Base-by-base conservation (phyloP, 1,284 basidiomycete genomes). In the Ganoderma sinense region DNA sequence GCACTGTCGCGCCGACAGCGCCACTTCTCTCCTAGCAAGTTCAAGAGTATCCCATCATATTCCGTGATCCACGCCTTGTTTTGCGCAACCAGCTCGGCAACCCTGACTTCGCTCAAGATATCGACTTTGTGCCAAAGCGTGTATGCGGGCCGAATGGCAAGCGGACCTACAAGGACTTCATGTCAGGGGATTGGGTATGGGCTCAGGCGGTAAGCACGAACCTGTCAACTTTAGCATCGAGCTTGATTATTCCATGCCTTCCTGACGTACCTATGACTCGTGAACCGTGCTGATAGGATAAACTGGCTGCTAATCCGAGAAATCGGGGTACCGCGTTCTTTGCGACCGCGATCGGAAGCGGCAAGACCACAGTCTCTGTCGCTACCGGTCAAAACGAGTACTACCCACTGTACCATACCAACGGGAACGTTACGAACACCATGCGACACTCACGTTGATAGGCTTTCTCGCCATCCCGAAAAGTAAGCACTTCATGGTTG, bases 331-430 rank as follows among this genome's bases (percentile, higher is more conserved):
- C 72, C 0, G 73, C 73, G 66, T 66, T 77, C 8, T 39, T 56
- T 2, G 71, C 75, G 1, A 48, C 75, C 13, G 61, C 75, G 31
- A 55, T 69, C 0, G 75, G 76, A 1, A 65, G 65, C 10, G 75
- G 77, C 69, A 76, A 76, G 70, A 77, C 75, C 0, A 76, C 73
- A 0, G 73, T 76, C 0, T 75, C 76, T 0, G 69, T 76, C 11
- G 73, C 67, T 0, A 78, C 76, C 0, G 72, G 77, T 0, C 33
- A 77, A 11, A 68, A 69, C 20, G 74, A 74, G 55, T 78, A 65
- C 60, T 68, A 77, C 48, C 77, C 76, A 0, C 13, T 78, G 0
- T 78, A 78, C 39, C 60, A 71, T 48, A 71, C 72, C 0, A 20
- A 70, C 14, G 75, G 76, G 0, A 75, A 74, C 55, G 39, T 76